Base-by-base conservation (phyloP, 2,329 filamentous ascomycete genomes). In the Colletotrichum orchidophilum region DNA sequence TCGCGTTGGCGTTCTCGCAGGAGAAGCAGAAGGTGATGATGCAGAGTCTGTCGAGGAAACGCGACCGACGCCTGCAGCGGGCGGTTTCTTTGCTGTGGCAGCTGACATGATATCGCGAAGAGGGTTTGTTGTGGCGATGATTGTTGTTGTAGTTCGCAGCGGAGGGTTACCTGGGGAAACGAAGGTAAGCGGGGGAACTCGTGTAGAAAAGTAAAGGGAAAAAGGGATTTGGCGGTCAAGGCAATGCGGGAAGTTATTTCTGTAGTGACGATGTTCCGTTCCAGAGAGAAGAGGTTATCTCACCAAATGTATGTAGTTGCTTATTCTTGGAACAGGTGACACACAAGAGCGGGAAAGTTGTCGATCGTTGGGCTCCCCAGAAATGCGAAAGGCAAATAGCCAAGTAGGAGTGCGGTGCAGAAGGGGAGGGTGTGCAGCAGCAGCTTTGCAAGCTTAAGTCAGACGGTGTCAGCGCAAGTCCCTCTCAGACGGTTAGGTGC, bases 1-100 rank as follows among this genome's bases (percentile, higher is more conserved):
- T 73, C 87, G 77, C 64, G 78, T 77, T 49, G 79, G 76, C 70
- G 27, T 81, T 77, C 35, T 78, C 71, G 64, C 74, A 72, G 59
- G 80, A 76, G 75, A 73, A 21, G 75, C 62, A 53, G 75, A 46
- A 66, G 78, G 73, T 74, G 74, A 76, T 74, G 74, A 26, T 73
- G 80, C 59, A 15, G 72, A 52, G 57, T 86, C 85, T 62, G 80
- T 75, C 62, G 83, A 82, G 61, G 85, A 81, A 15, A 82, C 81
- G 74, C 84, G 82, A 65, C 85, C 84, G 74, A 85, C 84, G 75
- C 83, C 83, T 73, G 83, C 80, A 71, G 83, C 81, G 68, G 85
- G 83, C 67, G 87, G 86, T 80, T 87, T 88, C 80, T 88, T 90
- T 69, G 86, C 81, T 73, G 83, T 81, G 73, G 83, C 81, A 71